These are phyloP conservation scores for Alectoria sarmentosa DNA, from an alignment of 495 filamentous ascomycete species.

Conservation along the genomic window DNA sequence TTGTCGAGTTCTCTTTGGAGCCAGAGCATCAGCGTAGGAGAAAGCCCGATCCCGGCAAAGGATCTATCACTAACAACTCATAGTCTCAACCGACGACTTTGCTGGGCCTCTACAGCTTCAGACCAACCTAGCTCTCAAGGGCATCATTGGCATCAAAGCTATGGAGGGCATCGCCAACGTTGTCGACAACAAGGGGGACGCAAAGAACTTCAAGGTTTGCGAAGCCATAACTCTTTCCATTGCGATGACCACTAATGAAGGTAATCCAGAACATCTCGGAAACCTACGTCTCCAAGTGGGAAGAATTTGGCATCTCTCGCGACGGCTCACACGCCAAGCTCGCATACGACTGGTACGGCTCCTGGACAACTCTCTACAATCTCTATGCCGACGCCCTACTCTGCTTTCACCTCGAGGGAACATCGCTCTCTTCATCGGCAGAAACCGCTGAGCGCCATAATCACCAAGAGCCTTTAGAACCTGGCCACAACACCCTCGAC, in stretches of 20 bases:
- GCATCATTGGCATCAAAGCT: slow-evolving; percentile 88
- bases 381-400: slow-evolving; percentile 77
- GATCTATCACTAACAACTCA: background rate
- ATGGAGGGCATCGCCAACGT: slow-evolving; percentile 79
- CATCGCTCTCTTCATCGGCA: slow-evolving; percentile 19
- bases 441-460: slow-evolving; percentile 5
- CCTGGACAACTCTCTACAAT: slow-evolving; percentile 94
- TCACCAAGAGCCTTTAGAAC: slow-evolving; percentile 41
- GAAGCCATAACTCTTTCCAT: background rate
- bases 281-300: slow-evolving; percentile 76
- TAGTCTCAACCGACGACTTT: slow-evolving; percentile 87
- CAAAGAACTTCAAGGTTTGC: slow-evolving; percentile 54
- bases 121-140: slow-evolving; percentile 89
- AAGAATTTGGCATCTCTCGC: slow-evolving; percentile 69
- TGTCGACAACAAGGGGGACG: slow-evolving; percentile 59
- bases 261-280: slow-evolving; percentile 56
- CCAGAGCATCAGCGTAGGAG: slow-evolving; percentile 70
- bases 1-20: slow-evolving; percentile 78
- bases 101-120: slow-evolving; percentile 89
- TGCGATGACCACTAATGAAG: background rate
- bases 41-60: background rate
- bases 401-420: slow-evolving; percentile 64
- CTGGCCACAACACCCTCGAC: slow-evolving; percentile 9
- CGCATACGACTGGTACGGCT: slow-evolving; percentile 90
- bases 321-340: slow-evolving; percentile 83